Evolutionary conservation across 169 alveolate genomes (phyloP), one percentile per base, ranked within the genome.

Genomic region (Blepharisma undulans): DNA sequence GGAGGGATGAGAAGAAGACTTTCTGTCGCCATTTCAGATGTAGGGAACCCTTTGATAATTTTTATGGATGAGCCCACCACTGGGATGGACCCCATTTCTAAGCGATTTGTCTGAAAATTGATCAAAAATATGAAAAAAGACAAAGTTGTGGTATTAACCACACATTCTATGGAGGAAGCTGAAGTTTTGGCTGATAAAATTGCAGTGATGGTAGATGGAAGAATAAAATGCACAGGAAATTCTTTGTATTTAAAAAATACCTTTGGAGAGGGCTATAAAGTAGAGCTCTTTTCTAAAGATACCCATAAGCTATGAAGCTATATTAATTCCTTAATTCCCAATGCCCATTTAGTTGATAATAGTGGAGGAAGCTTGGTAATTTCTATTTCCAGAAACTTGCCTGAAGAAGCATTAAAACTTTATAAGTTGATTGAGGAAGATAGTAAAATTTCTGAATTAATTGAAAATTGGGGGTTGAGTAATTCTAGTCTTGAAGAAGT

Each of bases 1-100:
- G 99, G 99, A 19, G 99, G 99, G 27, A 97, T 97, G 99, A 96
- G 95, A 90, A 92, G 99, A 91, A 91, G 98, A 90, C 94, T 97
- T 4, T 93, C 98, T 1, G 93, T 97, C 7, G 98, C 98, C 4
- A 94, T 97, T 0, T 90, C 97, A 3, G 94, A 96, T 33, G 93
- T 97, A 29, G 97, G 98, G 3, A 92, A 95, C 82, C 97, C 98
- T 10, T 88, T 48, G 78, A 92, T 96, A 10, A 85, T 94, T 16
- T 90, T 96, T 79, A 84, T 96, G 94, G 97, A 96, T 86, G 96
- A 96, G 82, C 97, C 96, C 48, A 93, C 97, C 0, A 92, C 98
- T 33, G 98, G 98, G 36, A 94, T 96, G 97, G 98, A 96, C 72
- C 97, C 97, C 21, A 95, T 92, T 36, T 88, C 94, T 7, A 92